These are phyloP conservation scores for Paraphaeosphaeria minitans DNA, from an alignment of 2,329 filamentous ascomycete genomes.

Conservation along the genomic window DNA sequence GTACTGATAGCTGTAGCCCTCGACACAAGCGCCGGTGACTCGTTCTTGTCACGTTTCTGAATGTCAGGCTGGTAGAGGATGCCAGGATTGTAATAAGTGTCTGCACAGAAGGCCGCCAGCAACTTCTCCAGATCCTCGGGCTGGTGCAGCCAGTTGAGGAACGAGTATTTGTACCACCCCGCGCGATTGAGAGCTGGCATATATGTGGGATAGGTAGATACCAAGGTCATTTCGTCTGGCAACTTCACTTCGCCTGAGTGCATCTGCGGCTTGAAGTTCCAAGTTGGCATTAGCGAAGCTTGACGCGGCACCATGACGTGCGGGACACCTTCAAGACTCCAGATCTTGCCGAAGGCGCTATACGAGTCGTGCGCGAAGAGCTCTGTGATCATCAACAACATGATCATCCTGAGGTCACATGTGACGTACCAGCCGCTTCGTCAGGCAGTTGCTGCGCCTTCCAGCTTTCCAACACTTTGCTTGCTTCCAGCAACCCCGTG, in stretches of 20 bases:
- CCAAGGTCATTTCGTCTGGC: slow-evolving; percentile 14
- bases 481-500: slow-evolving; percentile 41
- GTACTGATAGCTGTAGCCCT: slow-evolving; percentile 32
- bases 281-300: slow-evolving; percentile 31
- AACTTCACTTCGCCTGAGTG: slow-evolving; percentile 33
- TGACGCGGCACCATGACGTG: slow-evolving; percentile 43
- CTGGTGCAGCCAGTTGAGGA: slow-evolving; percentile 36
- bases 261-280: slow-evolving; percentile 35
- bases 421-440: slow-evolving; percentile 35
- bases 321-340: slow-evolving; percentile 40
- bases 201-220: slow-evolving; percentile 28
- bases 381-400: slow-evolving; percentile 20
- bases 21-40: slow-evolving; percentile 28
- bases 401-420: neutral
- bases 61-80: slow-evolving; percentile 40
- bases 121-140: slow-evolving; percentile 36
- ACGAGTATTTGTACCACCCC: slow-evolving; percentile 45
- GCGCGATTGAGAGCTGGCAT: slow-evolving; percentile 44
- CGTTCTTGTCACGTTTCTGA: slow-evolving; percentile 33
- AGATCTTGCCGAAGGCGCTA: slow-evolving; percentile 39
- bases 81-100: slow-evolving; percentile 41
- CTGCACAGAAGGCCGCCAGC: slow-evolving; percentile 32
- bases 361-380: slow-evolving; percentile 37
- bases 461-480: slow-evolving; percentile 41
- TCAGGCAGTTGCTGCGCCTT: slow-evolving; percentile 30